Conservation (phyloP, 2,329 filamentous ascomycete genomes). For the Colletotrichum liriopes region DNA sequence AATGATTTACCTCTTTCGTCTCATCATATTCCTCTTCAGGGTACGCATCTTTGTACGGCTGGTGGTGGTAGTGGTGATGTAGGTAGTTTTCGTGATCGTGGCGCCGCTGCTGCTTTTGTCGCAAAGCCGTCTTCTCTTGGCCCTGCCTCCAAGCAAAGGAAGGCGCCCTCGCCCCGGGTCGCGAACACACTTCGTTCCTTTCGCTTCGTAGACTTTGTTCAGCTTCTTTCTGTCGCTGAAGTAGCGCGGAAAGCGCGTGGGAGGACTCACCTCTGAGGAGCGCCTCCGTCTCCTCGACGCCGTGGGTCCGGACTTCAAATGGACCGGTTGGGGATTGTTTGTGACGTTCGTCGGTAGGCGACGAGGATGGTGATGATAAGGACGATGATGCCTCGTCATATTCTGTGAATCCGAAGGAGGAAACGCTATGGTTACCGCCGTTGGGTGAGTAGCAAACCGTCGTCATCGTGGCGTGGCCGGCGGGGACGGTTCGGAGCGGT, state of each 20-base stretch:
- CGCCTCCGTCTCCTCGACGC: constrained; percentile 9
- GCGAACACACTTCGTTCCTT: background rate
- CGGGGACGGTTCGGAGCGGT: background rate
- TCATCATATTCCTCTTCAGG: background rate
- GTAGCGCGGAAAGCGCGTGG: background rate
- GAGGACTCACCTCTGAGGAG: constrained; percentile 20
- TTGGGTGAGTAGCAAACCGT: background rate
- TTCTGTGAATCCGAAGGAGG: background rate
- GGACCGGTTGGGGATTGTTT: background rate
- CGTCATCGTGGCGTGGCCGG: background rate
- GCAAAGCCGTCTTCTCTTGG: constrained; percentile 1
- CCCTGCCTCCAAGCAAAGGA: background rate
- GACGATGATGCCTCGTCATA: background rate
- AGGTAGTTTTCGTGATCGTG: background rate
- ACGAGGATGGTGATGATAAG: background rate
- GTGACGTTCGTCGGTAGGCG: background rate
- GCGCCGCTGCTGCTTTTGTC: background rate
- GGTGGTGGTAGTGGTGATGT: background rate
- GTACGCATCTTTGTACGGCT: background rate
- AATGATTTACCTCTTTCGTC: background rate
- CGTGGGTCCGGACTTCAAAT: background rate
- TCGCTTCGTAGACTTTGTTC: constrained; percentile 3
- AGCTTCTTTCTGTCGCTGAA: background rate
- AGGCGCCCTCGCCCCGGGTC: background rate
- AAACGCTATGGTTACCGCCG: background rate